These are phyloP conservation scores for Tuber magnatum DNA, from an alignment of 495 filamentous ascomycete genomes.

Conservation along the genomic window DNA sequence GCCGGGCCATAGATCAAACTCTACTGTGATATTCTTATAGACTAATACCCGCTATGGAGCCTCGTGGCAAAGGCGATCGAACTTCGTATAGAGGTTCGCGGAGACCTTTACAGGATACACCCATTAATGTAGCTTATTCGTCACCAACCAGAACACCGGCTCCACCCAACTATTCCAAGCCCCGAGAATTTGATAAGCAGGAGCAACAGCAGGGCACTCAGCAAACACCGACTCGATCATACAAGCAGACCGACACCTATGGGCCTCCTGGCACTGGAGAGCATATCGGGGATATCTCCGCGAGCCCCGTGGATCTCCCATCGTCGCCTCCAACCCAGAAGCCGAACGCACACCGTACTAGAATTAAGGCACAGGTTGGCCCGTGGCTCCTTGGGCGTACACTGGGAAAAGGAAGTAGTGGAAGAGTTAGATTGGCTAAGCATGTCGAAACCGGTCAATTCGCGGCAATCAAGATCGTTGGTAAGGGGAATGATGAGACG, in stretches of 20 bases:
- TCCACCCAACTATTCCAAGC: neutral
- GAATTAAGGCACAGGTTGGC: slow-evolving; percentile 29
- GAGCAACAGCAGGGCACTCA: neutral
- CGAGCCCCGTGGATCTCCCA: neutral
- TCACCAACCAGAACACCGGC: slow-evolving; percentile 9
- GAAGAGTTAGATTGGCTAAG: slow-evolving; percentile 70
- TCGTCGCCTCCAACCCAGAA: neutral
- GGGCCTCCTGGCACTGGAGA: neutral
- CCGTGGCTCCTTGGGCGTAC: slow-evolving; percentile 83
- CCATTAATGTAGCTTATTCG: slow-evolving; percentile 24
- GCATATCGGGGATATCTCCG: neutral
- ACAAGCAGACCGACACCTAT: neutral
- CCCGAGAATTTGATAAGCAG: neutral
- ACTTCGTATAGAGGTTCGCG: slow-evolving; percentile 10
- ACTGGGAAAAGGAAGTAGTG: slow-evolving; percentile 76
- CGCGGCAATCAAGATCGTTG: slow-evolving; percentile 87
- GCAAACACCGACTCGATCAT: neutral
- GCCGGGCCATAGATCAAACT: neutral
- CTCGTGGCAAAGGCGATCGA: slow-evolving; percentile 10
- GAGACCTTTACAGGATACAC: slow-evolving; percentile 29
- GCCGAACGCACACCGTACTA: slow-evolving; percentile 9
- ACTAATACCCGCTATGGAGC: slow-evolving; percentile 16
- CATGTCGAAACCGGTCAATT: slow-evolving; percentile 66
- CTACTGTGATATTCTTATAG: neutral
- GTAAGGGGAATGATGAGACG: slow-evolving; percentile 55